Base-by-base conservation (phyloP, 2,329 filamentous ascomycete genomes). In the Diaporthe citriasiana region DNA sequence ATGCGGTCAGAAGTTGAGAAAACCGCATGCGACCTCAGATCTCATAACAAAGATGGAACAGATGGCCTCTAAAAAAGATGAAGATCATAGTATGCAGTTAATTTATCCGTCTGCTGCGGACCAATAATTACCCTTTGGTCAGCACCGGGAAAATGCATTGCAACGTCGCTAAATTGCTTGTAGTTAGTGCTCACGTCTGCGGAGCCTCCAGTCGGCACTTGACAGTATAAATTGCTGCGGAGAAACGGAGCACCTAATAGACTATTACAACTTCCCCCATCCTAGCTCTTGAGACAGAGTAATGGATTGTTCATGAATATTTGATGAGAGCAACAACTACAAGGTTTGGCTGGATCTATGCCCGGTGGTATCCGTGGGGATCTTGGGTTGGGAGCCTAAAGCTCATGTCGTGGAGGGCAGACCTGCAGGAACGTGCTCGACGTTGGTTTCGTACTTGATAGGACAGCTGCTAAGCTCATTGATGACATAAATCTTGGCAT, bases 91-190 rank as follows among this genome's bases (percentile, higher is more conserved):
- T n/a, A 22, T 30, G 17, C 17, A 7, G 15, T 63, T 17, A 7
- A 63, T 30, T 45, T 63, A 9, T 45, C 57, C 57, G 17, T 63
- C n/a, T 45, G 25, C n/a, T 30, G 15, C 9, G 38, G 38, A 22
- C n/a, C 57, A 45, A 25, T 60, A 12, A 38, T 7, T 42, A 27
- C 15, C 40, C 25, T 30, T 38, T 35, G 57, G 38, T 45, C 25
- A 45, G 57, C 38, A 30, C 38, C 38, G 57, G 57, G 2, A 63
- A n/a, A 22, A 63, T 63, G 57, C 57, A 63, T 33, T 63, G 38
- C 57, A 27, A 63, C 57, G 25, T 45, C 27, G 40, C 57, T 63
- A 45, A 63, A 45, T 45, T 45, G 38, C 25, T 19, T n/a, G 38
- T 63, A 45, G 38, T 60, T 60, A 45, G 38, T 63, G 57, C 19